Conservation (phyloP, 768 basidiomycete species). For the Pleurotus giganteus region DNA sequence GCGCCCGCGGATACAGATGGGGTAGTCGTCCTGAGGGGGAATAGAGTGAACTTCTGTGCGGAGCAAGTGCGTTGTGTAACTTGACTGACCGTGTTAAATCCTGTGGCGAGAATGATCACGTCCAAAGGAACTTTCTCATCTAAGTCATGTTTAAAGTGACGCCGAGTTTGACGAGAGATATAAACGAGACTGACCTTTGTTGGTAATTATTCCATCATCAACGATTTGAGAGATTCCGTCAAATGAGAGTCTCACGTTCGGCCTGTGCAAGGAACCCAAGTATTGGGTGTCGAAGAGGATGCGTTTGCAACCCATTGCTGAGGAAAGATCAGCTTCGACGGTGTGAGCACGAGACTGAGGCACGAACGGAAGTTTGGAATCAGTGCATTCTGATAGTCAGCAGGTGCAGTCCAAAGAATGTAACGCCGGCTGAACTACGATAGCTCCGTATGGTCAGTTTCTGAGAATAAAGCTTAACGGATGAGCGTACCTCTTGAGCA, state of each 20-base stretch:
- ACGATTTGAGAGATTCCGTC: slow-evolving; percentile 36
- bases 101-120: slow-evolving; percentile 39
- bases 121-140: slow-evolving; percentile 35
- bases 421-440: slow-evolving; percentile 25
- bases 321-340: background rate
- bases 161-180: background rate
- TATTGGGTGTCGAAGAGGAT: slow-evolving; percentile 48
- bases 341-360: background rate
- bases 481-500: background rate
- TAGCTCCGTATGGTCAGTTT: background rate
- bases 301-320: slow-evolving; percentile 55
- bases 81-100: slow-evolving; percentile 27
- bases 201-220: slow-evolving; percentile 41
- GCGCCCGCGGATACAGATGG: slow-evolving; percentile 29
- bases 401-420: slow-evolving; percentile 40
- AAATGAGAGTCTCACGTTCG: slow-evolving; percentile 45
- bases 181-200: slow-evolving; percentile 27
- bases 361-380: slow-evolving; percentile 48
- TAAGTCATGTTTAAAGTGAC: slow-evolving; percentile 9
- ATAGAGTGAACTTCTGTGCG: no score
- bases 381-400: slow-evolving; percentile 41
- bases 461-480: no score
- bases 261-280: slow-evolving; percentile 38
- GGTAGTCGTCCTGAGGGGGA: slow-evolving; percentile 29
- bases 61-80: background rate